Percentiles rank a stretch among this genome's conserved stretches.
Conservation (phyloP, 2,329 filamentous ascomycete genomes). For the Penicillium sp. region DNA sequence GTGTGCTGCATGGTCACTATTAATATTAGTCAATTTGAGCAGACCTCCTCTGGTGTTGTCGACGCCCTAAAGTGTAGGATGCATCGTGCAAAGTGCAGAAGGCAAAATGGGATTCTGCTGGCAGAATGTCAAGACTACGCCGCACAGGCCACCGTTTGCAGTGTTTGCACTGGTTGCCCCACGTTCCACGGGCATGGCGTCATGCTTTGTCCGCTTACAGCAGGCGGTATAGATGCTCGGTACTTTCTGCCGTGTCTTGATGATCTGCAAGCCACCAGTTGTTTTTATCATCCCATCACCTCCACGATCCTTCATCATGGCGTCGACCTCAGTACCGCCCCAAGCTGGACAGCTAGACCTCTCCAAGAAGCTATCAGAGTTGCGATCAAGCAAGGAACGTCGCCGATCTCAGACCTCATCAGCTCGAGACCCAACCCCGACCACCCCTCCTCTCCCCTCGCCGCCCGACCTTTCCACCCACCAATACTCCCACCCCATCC, state of each 20-base stretch:
- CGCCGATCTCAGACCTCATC: constrained; percentile 35
- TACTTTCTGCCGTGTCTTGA: constrained; percentile 2
- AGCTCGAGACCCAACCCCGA: constrained; percentile 62
- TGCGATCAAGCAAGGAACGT: constrained; percentile 36
- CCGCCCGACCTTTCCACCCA: constrained; percentile 64
- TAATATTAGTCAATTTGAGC: background rate
- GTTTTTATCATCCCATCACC: constrained; percentile 10
- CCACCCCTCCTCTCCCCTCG: constrained; percentile 71
- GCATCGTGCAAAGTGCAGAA: no score
- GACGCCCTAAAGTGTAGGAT: no score
- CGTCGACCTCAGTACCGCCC: constrained; percentile 22
- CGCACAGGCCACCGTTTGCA: background rate
- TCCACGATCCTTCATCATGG: constrained; percentile 22
- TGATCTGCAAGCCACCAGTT: constrained; percentile 9
- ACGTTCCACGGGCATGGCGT: background rate
- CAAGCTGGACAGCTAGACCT: constrained; percentile 36
- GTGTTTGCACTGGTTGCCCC: background rate
- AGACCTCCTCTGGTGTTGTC: background rate
- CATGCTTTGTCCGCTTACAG: background rate
- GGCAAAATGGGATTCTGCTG: background rate
- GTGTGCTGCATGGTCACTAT: background rate
- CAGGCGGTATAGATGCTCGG: background rate
- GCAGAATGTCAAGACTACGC: background rate
- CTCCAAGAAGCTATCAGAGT: constrained; percentile 43
- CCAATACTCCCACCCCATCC: constrained; percentile 66